Base-by-base conservation (phyloP, 352 stramenopile species). In the Pythium folliculosum region DNA sequence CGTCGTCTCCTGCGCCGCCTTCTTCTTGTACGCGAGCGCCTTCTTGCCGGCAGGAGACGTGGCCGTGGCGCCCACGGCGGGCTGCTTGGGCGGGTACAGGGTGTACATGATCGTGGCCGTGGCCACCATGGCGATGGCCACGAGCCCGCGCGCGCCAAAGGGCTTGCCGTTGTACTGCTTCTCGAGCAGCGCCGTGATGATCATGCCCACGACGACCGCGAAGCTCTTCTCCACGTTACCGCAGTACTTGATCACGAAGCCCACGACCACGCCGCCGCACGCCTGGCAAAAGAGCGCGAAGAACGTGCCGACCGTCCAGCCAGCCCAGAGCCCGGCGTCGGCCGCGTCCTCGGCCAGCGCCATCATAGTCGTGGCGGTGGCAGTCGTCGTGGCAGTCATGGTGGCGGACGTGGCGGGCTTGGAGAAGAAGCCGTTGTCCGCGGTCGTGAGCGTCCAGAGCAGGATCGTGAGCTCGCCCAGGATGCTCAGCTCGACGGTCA, bases 211-310 rank as follows among this genome's bases (percentile, higher is more conserved):
- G 37, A 95, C 87, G 17, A 94, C 87, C 0, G 84, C 84, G 62
- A 95, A 94, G 68, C 77, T 90, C 71, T 94, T 93, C 56, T 93
- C 82, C 22, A 95, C 84, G 67, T 92, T 94, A 9, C 87, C 87
- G 43, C 83, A 92, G 73, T 93, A 78, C 71, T 91, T 90, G 68
- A 92, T 95, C 37, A 95, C 87, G 59, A 92, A 91, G 16, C 84
- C 87, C 21, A 95, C 87, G 19, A 92, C 47, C 17, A 95, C 77
- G 21, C 87, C 84, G 53, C 87, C 85, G 16, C 77, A 43, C 2
- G 87, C 87, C 68, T 95, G 85, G 37, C 84, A 89, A 27, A 94
- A 62, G 6, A 95, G 66, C 27, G 87, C 77, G 47, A 86, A 78
- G 17, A 92, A 65, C 52, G 81, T 90, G 67, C 81, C 72, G 5